Conservation (phyloP, 2,329 filamentous ascomycete genomes). For the Colletotrichum sp. region DNA sequence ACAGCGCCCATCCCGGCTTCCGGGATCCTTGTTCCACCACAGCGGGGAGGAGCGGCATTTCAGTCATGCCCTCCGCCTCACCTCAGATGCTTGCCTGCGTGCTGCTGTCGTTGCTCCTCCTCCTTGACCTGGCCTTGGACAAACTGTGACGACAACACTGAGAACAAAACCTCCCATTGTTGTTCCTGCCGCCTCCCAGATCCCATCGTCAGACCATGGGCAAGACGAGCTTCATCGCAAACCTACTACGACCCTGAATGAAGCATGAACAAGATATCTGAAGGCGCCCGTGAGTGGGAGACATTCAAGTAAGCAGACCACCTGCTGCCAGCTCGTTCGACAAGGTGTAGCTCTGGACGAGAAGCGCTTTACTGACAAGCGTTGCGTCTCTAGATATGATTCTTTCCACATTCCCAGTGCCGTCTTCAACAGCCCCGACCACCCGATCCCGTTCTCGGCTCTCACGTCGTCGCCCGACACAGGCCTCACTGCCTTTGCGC, state of each 20-base stretch:
- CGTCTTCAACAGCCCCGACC: constrained; percentile 27
- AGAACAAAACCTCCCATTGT: background rate
- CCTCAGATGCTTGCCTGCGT: background rate
- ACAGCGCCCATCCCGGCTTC: constrained; percentile 8
- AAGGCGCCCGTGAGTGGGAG: constrained; percentile 33
- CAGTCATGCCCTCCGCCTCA: constrained; percentile 17
- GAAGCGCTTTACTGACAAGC: background rate
- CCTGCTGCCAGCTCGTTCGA: background rate
- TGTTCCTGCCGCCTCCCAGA: background rate
- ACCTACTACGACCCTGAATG: constrained; percentile 6
- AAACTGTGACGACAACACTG: background rate
- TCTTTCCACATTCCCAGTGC: constrained; percentile 18
- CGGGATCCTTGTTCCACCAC: constrained; percentile 10
- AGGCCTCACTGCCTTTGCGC: constrained; percentile 52
- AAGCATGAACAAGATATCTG: constrained; percentile 24
- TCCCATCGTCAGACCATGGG: constrained; percentile 11
- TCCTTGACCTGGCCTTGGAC: background rate
- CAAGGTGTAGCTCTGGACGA: background rate
- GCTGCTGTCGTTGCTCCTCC: background rate
- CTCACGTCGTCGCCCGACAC: constrained; percentile 37
- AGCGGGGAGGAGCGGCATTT: constrained; percentile 21
- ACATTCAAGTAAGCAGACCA: constrained; percentile 30
- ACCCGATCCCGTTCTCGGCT: constrained; percentile 25
- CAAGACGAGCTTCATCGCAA: constrained; percentile 5
- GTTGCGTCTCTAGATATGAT: constrained; percentile 15